A percentile compares a stretch with the other conserved stretches of the same genome.
phyloP scores from a whole-genome alignment of 169 alveolate genomes.

The Besnoitia besnoiti region DNA sequence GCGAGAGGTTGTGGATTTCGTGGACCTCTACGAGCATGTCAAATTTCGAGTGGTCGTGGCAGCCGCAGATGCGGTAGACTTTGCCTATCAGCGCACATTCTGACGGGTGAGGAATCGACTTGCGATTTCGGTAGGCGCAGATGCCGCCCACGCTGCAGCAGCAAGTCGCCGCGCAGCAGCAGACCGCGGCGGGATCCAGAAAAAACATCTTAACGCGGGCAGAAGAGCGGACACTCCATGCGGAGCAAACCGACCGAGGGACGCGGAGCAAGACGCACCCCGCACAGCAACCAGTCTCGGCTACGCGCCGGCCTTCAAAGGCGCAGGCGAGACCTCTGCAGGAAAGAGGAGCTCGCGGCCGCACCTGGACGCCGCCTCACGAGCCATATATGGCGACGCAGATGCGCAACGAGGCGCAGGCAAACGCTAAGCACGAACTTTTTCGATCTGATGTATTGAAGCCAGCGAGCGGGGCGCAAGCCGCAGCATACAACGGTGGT shows the following conservation, averaged over 20 bases:
- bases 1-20: slow-evolving; percentile 64
- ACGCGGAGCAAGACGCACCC: neutral
- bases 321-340: neutral
- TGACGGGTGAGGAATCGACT: slow-evolving; percentile 63
- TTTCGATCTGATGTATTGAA: no score
- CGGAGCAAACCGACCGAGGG: neutral
- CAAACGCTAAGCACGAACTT: no score
- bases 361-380: no score
- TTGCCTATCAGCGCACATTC: slow-evolving; percentile 45
- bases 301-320: no score
- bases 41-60: slow-evolving; percentile 77
- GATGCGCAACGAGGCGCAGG: no score
- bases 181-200: slow-evolving; percentile 57
- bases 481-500: no score
- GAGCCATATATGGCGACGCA: no score
- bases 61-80: slow-evolving; percentile 43
- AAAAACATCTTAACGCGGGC: slow-evolving; percentile 28
- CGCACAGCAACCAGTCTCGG: no score
- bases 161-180: slow-evolving; percentile 58
- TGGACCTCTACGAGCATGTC: slow-evolving; percentile 77
- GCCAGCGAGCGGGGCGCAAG: no score
- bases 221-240: neutral
- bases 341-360: neutral
- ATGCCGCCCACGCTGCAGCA: slow-evolving; percentile 51
- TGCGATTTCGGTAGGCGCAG: slow-evolving; percentile 33